Evolutionary conservation across 2,329 filamentous ascomycete genomes (phyloP).

Genomic region (Diaporthe vexans): DNA sequence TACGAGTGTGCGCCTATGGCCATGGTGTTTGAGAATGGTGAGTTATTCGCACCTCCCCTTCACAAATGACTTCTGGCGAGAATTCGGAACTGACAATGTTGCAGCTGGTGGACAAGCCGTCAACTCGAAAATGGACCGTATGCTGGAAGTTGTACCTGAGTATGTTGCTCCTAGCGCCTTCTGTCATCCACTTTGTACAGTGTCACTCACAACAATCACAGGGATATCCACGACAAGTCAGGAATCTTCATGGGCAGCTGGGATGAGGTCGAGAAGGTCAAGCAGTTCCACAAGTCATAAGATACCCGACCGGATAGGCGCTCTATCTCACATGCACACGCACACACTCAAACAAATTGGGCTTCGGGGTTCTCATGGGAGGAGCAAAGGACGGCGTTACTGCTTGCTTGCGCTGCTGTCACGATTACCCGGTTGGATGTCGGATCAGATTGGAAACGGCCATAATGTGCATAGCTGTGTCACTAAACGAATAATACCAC

Average conservation of each 20-base stretch:
- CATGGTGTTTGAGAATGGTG: slow-evolving; percentile 98
- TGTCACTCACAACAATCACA: slow-evolving; percentile 4
- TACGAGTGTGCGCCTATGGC: slow-evolving; percentile 99
- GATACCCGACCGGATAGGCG: slow-evolving; percentile 22
- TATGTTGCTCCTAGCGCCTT: background rate
- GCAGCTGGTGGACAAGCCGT: slow-evolving; percentile 95
- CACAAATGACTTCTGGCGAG: background rate
- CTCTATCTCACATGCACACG: background rate
- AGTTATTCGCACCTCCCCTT: slow-evolving; percentile 51
- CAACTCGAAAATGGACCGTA: slow-evolving; percentile 89
- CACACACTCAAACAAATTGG: background rate
- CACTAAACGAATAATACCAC: slow-evolving; percentile 30
- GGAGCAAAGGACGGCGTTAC: slow-evolving; percentile 14
- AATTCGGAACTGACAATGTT: slow-evolving; percentile 41
- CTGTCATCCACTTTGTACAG: too few relatives aligned
- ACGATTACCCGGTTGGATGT: slow-evolving; percentile 15
- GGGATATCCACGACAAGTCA: slow-evolving; percentile 90
- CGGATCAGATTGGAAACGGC: slow-evolving; percentile 33
- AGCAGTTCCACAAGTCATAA: slow-evolving; percentile 74
- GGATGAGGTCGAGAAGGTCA: slow-evolving; percentile 96
- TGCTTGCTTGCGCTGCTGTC: slow-evolving; percentile 24
- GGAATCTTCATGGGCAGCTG: slow-evolving; percentile 97
- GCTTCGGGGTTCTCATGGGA: slow-evolving; percentile 8
- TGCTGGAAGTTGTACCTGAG: slow-evolving; percentile 90
- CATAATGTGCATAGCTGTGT: slow-evolving; percentile 37